These are phyloP conservation scores for Elsinoe arachidis DNA, from an alignment of 2,329 filamentous ascomycete species.

Conservation along the genomic window DNA sequence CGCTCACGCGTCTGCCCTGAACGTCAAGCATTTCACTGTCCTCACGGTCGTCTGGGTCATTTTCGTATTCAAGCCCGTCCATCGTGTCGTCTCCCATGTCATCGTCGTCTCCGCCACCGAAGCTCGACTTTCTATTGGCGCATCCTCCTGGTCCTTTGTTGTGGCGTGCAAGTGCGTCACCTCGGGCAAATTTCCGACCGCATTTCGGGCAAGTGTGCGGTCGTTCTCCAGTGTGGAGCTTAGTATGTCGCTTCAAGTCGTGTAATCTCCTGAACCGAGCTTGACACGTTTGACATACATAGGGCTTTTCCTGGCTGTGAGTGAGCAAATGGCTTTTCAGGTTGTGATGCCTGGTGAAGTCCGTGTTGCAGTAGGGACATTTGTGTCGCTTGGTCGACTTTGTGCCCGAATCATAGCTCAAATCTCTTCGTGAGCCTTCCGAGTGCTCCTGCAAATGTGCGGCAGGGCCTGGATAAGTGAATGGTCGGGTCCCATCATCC, in stretches of 20 bases:
- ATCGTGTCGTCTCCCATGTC: conserved; percentile 48
- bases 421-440: conserved; percentile 46
- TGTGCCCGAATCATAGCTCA: conserved; percentile 49
- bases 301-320: conserved; percentile 97
- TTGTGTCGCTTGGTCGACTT: conserved; percentile 85
- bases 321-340: conserved; percentile 95
- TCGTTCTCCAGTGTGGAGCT: conserved; percentile 92
- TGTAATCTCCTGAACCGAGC: conserved; percentile 88
- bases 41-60: conserved; percentile 53
- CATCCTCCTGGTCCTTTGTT: conserved; percentile 94
- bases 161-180: conserved; percentile 87
- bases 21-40: conserved; percentile 34
- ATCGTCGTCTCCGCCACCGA: conserved; percentile 61
- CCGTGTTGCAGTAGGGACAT: conserved; percentile 91
- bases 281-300: conserved; percentile 85
- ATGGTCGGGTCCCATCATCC: conserved; percentile 43
- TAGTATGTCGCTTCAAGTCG: conserved; percentile 90
- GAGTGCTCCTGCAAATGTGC: conserved; percentile 32
- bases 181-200: conserved; percentile 86
- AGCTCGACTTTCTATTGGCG: conserved; percentile 81
- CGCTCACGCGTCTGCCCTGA: conserved; percentile 51
- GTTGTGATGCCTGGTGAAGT: conserved; percentile 95
- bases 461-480: conserved; percentile 56
- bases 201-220: conserved; percentile 93
- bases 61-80: conserved; percentile 53